These are phyloP conservation scores for Phytophthora uliginosa DNA, from an alignment of 352 stramenopile genomes.

Conservation along the genomic window DNA sequence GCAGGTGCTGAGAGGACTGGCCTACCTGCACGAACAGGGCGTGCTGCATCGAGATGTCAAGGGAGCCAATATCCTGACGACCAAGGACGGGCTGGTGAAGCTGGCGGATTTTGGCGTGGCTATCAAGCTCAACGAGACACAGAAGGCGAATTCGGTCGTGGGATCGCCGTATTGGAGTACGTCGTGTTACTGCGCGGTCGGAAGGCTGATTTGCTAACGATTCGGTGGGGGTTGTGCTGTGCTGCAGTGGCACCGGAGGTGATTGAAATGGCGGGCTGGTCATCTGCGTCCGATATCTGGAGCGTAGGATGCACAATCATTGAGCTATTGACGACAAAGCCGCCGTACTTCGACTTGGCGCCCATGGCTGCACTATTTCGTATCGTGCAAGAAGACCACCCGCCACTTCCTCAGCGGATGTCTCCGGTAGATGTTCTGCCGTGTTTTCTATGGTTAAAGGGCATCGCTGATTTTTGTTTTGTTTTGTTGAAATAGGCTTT, in stretches of 20 bases:
- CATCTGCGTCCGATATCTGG: constrained; percentile 96
- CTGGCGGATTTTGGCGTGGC: constrained; percentile 95
- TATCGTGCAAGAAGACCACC: constrained; percentile 95
- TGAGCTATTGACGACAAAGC: constrained; percentile 94
- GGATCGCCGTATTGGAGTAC: constrained; percentile 96
- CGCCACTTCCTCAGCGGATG: constrained; percentile 90
- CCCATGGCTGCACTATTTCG: constrained; percentile 93
- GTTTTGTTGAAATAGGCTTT: constrained; percentile 58
- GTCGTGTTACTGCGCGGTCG: background rate
- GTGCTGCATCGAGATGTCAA: constrained; percentile 96
- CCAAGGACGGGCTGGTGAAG: constrained; percentile 93
- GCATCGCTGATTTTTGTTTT: background rate
- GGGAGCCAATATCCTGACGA: constrained; percentile 95
- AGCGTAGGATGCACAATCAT: constrained; percentile 97
- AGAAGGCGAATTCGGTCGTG: constrained; percentile 92
- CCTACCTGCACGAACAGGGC: constrained; percentile 93
- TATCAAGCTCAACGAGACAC: constrained; percentile 89
- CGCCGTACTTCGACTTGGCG: constrained; percentile 94
- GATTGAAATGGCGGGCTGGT: constrained; percentile 96
- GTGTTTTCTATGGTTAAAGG: background rate
- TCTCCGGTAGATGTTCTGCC: constrained; percentile 61
- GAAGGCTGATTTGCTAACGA: background rate
- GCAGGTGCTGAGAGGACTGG: constrained; percentile 92
- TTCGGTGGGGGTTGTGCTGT: background rate
- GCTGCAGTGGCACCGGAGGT: constrained; percentile 94